Conservation (phyloP, 352 stramenopile genomes). For the Globisporangium heterothallicum region DNA sequence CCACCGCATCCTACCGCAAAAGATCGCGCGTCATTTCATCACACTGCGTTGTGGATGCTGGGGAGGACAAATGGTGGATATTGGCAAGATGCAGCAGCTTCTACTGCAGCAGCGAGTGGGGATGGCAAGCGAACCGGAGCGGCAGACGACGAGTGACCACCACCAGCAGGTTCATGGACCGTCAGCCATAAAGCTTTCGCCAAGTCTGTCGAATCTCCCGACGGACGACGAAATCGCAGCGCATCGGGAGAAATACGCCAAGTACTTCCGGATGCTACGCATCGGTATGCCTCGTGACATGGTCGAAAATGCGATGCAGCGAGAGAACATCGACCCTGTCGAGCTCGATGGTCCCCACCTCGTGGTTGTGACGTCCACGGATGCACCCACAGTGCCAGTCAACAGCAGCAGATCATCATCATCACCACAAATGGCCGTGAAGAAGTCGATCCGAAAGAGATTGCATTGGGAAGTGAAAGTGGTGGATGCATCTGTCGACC, state of each 20-base stretch:
- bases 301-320: slow-evolving; percentile 47
- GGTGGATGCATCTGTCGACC: slow-evolving; percentile 1
- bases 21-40: neutral
- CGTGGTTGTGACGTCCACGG: slow-evolving; percentile 1
- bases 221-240: slow-evolving; percentile 27
- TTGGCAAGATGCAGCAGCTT: neutral
- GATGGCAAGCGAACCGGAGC: neutral
- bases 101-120: neutral
- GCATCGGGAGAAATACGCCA: slow-evolving; percentile 30
- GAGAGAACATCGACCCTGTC: slow-evolving; percentile 28
- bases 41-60: neutral
- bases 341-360: slow-evolving; percentile 16
- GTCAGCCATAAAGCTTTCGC: neutral
- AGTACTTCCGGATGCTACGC: slow-evolving; percentile 53
- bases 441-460: slow-evolving; percentile 11
- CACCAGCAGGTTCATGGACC: neutral
- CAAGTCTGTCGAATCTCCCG: neutral
- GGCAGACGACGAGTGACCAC: neutral
- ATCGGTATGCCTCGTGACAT: slow-evolving; percentile 33
- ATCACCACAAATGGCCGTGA: neutral
- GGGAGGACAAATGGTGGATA: neutral
- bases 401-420: no score
- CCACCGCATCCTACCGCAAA: no score
- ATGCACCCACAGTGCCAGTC: neutral
- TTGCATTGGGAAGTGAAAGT: slow-evolving; percentile 14